Conservation (phyloP, 2,329 filamentous ascomycete genomes). For the Colletotrichum sp. region DNA sequence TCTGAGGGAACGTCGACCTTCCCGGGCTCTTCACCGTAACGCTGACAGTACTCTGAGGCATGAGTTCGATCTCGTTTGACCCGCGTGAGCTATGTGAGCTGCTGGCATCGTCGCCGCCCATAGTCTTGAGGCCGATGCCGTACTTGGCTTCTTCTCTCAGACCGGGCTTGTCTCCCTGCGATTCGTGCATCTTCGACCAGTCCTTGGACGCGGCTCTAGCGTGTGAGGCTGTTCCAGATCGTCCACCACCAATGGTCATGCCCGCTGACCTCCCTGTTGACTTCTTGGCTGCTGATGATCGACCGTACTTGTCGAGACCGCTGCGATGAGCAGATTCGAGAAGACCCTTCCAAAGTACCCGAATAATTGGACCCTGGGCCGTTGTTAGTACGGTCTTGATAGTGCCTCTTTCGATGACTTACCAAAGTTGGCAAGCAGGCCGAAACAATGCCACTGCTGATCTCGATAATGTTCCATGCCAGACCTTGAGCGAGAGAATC, state of each 20-base stretch:
- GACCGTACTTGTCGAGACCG: background rate
- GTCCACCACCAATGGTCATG: constrained; percentile 13
- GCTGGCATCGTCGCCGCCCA: constrained; percentile 20
- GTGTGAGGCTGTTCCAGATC: background rate
- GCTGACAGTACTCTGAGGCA: background rate
- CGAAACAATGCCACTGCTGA: constrained; percentile 17
- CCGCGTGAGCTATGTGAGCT: constrained; percentile 12
- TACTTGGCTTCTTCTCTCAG: constrained; percentile 15
- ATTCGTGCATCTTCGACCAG: background rate
- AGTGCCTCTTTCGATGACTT: background rate
- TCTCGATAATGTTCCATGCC: constrained; percentile 16
- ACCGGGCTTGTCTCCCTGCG: background rate
- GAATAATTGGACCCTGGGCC: background rate
- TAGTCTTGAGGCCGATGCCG: constrained; percentile 24
- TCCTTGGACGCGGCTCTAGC: background rate
- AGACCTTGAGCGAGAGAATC: constrained; percentile 11
- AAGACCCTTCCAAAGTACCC: constrained; percentile 5
- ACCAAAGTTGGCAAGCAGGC: constrained; percentile 14
- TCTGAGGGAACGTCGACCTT: background rate
- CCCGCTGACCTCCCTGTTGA: background rate
- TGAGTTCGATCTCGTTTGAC: constrained; percentile 3
- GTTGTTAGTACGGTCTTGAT: background rate
- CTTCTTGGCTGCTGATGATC: constrained; percentile 3
- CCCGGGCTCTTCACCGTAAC: constrained; percentile 3
- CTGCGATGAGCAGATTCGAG: constrained; percentile 7